phyloP scores from a whole-genome alignment of 164 flowering plant genomes.

The Nymphaea thermarum region DNA sequence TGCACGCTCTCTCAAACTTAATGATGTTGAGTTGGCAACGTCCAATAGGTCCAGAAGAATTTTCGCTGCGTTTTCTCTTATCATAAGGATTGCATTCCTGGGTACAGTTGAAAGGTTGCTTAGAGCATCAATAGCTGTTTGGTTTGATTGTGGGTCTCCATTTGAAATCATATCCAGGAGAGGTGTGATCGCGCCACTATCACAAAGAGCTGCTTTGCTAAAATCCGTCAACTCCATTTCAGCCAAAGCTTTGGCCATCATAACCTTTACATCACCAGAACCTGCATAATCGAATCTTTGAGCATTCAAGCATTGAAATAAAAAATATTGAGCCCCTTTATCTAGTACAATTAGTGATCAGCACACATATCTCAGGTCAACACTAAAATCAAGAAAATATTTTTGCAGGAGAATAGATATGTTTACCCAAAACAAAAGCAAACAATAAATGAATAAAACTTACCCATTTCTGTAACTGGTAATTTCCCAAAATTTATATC shows the following conservation, averaged over 20 bases:
- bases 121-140: slow-evolving; percentile 36
- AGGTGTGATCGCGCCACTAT: slow-evolving; percentile 38
- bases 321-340: too few species aligned
- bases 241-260: slow-evolving; percentile 45
- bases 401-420: too few species aligned
- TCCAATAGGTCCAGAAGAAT: slow-evolving; percentile 40
- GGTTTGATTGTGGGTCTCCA: slow-evolving; percentile 26
- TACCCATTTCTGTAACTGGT: too few species aligned
- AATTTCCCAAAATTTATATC: too few species aligned
- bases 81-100: slow-evolving; percentile 43
- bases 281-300: slow-evolving; percentile 26
- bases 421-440: too few species aligned
- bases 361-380: too few species aligned
- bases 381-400: too few species aligned
- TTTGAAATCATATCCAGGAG: slow-evolving; percentile 37
- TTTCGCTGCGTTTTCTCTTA: slow-evolving; percentile 36
- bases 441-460: too few species aligned
- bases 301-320: neutral
- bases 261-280: slow-evolving; percentile 32
- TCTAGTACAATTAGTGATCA: too few species aligned
- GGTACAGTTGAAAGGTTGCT: slow-evolving; percentile 46
- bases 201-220: slow-evolving; percentile 36
- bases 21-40: slow-evolving; percentile 22
- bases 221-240: slow-evolving; percentile 63
- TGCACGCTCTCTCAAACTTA: slow-evolving; percentile 29